Percentiles rank a stretch among this genome's conserved stretches.
These are phyloP conservation scores for Polytrichum commune DNA, from an alignment of 225 moss, liverwort and hornwort species.

Conservation along the genomic window DNA sequence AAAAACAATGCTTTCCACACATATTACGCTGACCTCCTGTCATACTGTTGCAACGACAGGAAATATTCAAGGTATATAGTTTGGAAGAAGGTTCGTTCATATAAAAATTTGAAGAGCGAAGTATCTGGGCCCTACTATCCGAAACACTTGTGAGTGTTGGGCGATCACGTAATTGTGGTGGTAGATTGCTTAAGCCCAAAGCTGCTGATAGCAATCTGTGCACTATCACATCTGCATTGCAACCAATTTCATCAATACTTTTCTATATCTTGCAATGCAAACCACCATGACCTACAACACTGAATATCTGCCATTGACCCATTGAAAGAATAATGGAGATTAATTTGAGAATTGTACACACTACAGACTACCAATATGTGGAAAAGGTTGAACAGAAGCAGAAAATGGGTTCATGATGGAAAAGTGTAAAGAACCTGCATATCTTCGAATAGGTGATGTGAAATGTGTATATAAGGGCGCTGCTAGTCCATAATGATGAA, in stretches of 20 bases:
- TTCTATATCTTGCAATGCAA: no score
- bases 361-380: no score
- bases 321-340: no score
- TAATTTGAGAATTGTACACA: no score
- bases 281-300: no score
- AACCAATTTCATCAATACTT: background rate
- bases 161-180: conserved; percentile 71
- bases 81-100: no score
- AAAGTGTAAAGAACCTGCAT: conserved; percentile 62
- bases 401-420: no score
- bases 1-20: no score
- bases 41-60: background rate
- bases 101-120: background rate
- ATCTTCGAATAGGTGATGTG: conserved; percentile 98
- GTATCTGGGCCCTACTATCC: conserved; percentile 56
- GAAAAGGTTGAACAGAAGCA: no score
- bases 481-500: conserved; percentile 92
- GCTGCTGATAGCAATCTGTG: conserved; percentile 96
- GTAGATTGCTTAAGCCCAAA: conserved; percentile 78
- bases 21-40: no score
- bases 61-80: background rate
- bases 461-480: conserved; percentile 97
- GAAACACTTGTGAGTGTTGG: conserved; percentile 76
- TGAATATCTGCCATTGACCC: no score
- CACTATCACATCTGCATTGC: conserved; percentile 77